phyloP scores from a whole-genome alignment of 352 stramenopile genomes.

The Globisporangium acanthophoron region DNA sequence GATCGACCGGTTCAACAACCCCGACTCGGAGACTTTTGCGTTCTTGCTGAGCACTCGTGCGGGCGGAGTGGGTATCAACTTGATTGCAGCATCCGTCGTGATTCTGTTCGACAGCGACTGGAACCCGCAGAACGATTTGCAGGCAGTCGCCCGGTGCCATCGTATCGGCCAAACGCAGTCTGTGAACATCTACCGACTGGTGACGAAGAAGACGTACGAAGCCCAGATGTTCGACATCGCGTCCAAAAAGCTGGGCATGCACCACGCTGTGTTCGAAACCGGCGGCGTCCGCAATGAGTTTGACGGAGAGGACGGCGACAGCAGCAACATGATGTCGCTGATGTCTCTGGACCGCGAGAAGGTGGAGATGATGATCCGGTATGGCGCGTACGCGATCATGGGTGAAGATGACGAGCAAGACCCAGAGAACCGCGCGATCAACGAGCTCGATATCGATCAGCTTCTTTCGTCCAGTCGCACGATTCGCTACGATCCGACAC shows the following conservation, averaged over 20 bases:
- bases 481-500: constrained; percentile 82
- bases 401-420: constrained; percentile 95
- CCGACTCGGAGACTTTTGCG: constrained; percentile 92
- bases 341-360: constrained; percentile 96
- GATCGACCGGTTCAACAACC: constrained; percentile 98
- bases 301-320: constrained; percentile 91
- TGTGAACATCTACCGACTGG: constrained; percentile 99
- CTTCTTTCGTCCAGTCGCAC: constrained; percentile 81
- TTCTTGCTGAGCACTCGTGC: constrained; percentile 96
- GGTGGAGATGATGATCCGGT: constrained; percentile 97
- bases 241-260: constrained; percentile 98
- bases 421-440: constrained; percentile 84
- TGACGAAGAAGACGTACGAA: constrained; percentile 99
- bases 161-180: constrained; percentile 99
- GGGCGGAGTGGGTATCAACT: constrained; percentile 97
- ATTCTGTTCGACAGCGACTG: constrained; percentile 95
- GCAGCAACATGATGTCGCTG: constrained; percentile 88
- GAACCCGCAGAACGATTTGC: constrained; percentile 99
- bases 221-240: constrained; percentile 99
- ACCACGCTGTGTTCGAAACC: constrained; percentile 98
- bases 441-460: constrained; percentile 88
- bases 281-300: constrained; percentile 90
- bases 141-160: constrained; percentile 97
- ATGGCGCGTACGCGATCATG: constrained; percentile 97
- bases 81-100: constrained; percentile 87